These are phyloP conservation scores for Massariosphaeria phaeospora DNA, from an alignment of 495 filamentous ascomycete genomes.

Conservation along the genomic window DNA sequence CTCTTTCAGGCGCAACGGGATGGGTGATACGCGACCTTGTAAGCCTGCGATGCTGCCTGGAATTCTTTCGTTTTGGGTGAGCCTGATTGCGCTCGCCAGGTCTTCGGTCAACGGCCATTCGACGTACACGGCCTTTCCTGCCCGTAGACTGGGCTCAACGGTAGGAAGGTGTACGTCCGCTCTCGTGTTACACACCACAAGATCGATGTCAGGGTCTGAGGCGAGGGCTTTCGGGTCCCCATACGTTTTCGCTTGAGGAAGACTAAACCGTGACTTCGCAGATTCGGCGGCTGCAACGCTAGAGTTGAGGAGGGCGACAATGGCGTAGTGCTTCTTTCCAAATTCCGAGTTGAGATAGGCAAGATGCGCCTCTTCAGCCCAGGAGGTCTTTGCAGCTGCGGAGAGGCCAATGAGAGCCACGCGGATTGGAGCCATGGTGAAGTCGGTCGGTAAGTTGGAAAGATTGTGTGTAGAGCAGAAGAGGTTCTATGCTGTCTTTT, in stretches of 20 bases:
- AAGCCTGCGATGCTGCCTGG: slow-evolving; percentile 12
- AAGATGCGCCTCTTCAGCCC: slow-evolving; percentile 28
- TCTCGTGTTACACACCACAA: slow-evolving; percentile 19
- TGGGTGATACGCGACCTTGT: slow-evolving; percentile 10
- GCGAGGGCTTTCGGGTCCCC: slow-evolving; percentile 23
- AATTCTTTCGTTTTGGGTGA: neutral
- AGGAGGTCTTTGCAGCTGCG: slow-evolving; percentile 15
- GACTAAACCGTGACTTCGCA: slow-evolving; percentile 12
- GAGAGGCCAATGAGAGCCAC: slow-evolving; percentile 29
- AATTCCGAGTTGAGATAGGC: slow-evolving; percentile 15
- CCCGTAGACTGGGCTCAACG: slow-evolving; percentile 7
- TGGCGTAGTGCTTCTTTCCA: slow-evolving; percentile 6
- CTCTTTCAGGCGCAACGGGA: slow-evolving; percentile 6
- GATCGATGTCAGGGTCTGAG: slow-evolving; percentile 28
- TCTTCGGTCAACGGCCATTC: slow-evolving; percentile 28
- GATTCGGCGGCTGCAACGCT: slow-evolving; percentile 13
- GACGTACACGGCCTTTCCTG: slow-evolving; percentile 24
- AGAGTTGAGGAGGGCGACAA: slow-evolving; percentile 25
- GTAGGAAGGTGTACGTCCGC: slow-evolving; percentile 22
- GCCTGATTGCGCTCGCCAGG: neutral
- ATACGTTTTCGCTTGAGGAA: slow-evolving; percentile 26
- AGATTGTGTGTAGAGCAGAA: no score
- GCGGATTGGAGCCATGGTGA: slow-evolving; percentile 21
- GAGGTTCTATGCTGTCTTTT: no score
- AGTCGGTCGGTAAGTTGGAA: no score